Conservation (phyloP, 1,139 yeast genomes). For the Blastobotrys persicus region DNA sequence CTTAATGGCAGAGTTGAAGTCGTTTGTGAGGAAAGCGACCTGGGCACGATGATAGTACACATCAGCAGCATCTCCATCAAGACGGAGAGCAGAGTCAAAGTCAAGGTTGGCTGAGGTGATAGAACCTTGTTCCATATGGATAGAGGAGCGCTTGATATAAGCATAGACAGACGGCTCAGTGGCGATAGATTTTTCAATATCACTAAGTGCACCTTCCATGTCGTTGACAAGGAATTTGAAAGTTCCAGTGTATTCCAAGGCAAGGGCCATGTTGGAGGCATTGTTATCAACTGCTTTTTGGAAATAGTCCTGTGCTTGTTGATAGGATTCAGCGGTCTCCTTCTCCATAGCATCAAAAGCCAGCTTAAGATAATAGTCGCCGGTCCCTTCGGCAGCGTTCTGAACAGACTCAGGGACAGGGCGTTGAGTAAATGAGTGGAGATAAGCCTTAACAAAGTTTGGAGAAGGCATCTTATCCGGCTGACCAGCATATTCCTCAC, state of each 20-base stretch:
- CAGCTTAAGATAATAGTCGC: slow-evolving; percentile 62
- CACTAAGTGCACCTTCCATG: slow-evolving; percentile 56
- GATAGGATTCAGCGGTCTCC: slow-evolving; percentile 70
- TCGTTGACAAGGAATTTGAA: slow-evolving; percentile 81
- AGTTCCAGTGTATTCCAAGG: slow-evolving; percentile 80
- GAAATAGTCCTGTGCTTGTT: slow-evolving; percentile 67
- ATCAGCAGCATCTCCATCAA: slow-evolving; percentile 75
- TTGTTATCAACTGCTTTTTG: slow-evolving; percentile 57
- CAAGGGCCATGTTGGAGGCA: slow-evolving; percentile 50
- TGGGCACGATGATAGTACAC: slow-evolving; percentile 95
- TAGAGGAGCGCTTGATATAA: slow-evolving; percentile 77
- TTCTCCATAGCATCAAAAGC: slow-evolving; percentile 63
- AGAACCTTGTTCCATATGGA: slow-evolving; percentile 71
- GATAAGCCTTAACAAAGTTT: slow-evolving; percentile 79
- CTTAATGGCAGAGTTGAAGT: slow-evolving; percentile 66
- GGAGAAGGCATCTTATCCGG: slow-evolving; percentile 74
- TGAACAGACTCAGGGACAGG: slow-evolving; percentile 37
- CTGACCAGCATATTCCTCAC: slow-evolving; percentile 53
- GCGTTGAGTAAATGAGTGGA: slow-evolving; percentile 61
- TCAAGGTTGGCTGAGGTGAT: slow-evolving; percentile 62
- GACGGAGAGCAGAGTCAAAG: slow-evolving; percentile 67
- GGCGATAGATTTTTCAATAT: slow-evolving; percentile 61
- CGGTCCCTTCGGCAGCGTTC: slow-evolving; percentile 54
- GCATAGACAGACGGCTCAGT: slow-evolving; percentile 78
- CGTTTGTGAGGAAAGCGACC: slow-evolving; percentile 76